Conservation (phyloP, 768 basidiomycete species). For the Kwoniella botswanensis region DNA sequence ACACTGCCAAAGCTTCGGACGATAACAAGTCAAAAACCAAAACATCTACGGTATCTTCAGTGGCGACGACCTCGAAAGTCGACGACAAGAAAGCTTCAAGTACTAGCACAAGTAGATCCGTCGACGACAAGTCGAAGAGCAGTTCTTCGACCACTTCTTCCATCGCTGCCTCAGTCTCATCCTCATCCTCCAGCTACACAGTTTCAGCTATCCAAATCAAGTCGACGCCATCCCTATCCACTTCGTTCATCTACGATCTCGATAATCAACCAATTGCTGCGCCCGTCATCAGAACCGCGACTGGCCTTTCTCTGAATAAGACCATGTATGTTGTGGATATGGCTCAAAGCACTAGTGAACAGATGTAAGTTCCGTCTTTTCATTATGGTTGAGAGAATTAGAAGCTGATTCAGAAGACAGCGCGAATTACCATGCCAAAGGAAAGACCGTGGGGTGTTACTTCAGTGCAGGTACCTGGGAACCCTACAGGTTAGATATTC, state of each 20-base stretch:
- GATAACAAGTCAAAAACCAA: not conserved
- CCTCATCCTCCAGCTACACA: not conserved
- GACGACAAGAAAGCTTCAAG: not conserved
- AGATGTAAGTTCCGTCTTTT: slow-evolving; percentile 16
- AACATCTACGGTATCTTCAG: not conserved
- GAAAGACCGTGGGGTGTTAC: slow-evolving; percentile 46
- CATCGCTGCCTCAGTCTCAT: not conserved
- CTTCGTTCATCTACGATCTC: slow-evolving; percentile 19
- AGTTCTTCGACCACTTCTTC: too few relatives aligned
- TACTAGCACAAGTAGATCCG: not conserved
- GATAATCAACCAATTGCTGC: slow-evolving; percentile 26
- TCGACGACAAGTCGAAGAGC: not conserved
- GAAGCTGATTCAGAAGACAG: slow-evolving; percentile 2
- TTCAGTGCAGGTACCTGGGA: slow-evolving; percentile 45
- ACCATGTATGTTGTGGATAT: slow-evolving; percentile 19
- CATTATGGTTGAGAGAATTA: too few relatives aligned
- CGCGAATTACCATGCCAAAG: slow-evolving; percentile 34
- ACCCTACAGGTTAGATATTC: slow-evolving; percentile 26
- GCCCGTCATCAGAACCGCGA: slow-evolving; percentile 10
- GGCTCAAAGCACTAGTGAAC: slow-evolving; percentile 20
- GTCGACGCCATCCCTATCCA: slow-evolving; percentile 1
- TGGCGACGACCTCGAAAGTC: not conserved
- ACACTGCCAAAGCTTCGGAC: not conserved
- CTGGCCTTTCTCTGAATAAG: slow-evolving; percentile 10
- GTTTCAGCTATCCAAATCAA: not conserved